Evolutionary conservation across 768 basidiomycete genomes (phyloP).

Genomic region (Russula dissimulans): DNA sequence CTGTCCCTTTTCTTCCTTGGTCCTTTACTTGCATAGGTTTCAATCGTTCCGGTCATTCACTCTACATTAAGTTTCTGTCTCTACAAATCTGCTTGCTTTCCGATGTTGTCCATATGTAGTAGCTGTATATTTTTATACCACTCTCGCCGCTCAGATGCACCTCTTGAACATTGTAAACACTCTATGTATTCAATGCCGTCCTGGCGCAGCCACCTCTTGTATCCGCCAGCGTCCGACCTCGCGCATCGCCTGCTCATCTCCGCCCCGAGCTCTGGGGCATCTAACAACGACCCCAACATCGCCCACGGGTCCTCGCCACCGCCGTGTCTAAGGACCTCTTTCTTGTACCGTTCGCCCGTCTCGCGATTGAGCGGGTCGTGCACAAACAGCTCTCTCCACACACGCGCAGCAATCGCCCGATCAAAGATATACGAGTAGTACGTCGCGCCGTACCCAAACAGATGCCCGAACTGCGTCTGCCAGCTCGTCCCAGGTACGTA

Average conservation of each 20-base stretch:
- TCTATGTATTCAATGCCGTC: constrained; percentile 40
- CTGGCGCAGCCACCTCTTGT: constrained; percentile 53
- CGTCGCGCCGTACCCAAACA: constrained; percentile 94
- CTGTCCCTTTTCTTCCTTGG: too few relatives aligned
- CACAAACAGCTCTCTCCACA: constrained; percentile 73
- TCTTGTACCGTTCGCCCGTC: constrained; percentile 74
- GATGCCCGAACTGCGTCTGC: constrained; percentile 92
- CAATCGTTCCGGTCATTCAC: too few relatives aligned
- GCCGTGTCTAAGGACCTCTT: constrained; percentile 66
- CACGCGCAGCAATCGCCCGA: constrained; percentile 87
- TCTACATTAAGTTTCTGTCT: too few relatives aligned
- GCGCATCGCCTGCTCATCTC: constrained; percentile 78
- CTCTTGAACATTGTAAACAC: background rate
- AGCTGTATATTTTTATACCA: too few relatives aligned
- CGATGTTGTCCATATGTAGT: too few relatives aligned
- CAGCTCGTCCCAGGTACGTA: constrained; percentile 80
- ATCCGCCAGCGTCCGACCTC: constrained; percentile 86
- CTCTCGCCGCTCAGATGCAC: too few relatives aligned
- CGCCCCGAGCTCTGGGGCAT: constrained; percentile 53
- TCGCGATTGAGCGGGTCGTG: constrained; percentile 57
- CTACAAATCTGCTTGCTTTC: too few relatives aligned
- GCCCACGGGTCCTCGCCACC: constrained; percentile 92
- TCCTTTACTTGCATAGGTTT: too few relatives aligned
- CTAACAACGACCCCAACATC: constrained; percentile 71
- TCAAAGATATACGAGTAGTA: constrained; percentile 98